Percentiles rank a stretch among this genome's conserved stretches.
These are phyloP conservation scores for Microsporum ferrugineum DNA, from an alignment of 2,329 filamentous ascomycete species.

Conservation along the genomic window DNA sequence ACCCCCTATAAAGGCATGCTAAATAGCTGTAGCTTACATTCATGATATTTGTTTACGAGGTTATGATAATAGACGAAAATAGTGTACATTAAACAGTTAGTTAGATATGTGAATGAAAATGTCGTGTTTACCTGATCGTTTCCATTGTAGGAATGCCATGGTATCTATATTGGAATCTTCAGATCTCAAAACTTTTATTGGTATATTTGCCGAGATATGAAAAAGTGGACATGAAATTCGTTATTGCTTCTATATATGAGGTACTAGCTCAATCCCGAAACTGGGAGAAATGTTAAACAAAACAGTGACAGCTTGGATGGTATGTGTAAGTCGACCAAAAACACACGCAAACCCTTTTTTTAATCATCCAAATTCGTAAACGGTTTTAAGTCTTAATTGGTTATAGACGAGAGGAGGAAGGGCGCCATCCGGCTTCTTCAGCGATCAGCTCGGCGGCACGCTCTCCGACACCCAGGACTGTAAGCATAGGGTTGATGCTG, in stretches of 20 bases:
- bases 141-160: too few relatives aligned
- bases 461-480: conserved; percentile 73
- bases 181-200: too few relatives aligned
- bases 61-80: neutral
- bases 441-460: conserved; percentile 73
- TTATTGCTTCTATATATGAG: neutral
- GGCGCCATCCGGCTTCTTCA: conserved; percentile 57
- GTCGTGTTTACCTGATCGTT: neutral
- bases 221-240: neutral
- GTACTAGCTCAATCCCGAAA: neutral
- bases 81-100: neutral
- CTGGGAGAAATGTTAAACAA: neutral
- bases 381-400: neutral
- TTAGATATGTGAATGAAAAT: neutral
- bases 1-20: neutral
- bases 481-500: conserved; percentile 83
- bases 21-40: neutral
- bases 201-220: too few relatives aligned
- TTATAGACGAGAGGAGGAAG: neutral
- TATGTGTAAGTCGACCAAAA: neutral
- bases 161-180: too few relatives aligned
- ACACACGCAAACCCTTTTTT: neutral
- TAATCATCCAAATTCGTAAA: neutral
- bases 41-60: neutral
- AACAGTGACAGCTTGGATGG: neutral